Base-by-base conservation (phyloP, 2,329 filamentous ascomycete genomes). In the Elsinoe arachidis region DNA sequence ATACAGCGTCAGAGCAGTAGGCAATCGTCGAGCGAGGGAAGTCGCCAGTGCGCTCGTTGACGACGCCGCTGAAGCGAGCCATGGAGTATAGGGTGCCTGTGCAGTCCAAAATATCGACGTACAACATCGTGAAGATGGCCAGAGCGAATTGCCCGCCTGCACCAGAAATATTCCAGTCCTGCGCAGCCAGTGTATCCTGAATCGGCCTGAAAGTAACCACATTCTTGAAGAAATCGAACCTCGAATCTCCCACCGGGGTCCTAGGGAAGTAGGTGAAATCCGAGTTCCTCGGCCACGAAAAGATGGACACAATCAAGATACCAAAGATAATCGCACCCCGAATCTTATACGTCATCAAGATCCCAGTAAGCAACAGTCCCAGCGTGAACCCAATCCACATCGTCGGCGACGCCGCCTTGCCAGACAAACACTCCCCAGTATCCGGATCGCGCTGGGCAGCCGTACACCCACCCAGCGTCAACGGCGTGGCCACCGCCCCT, bases 351-450 rank as follows among this genome's bases (percentile, higher is more conserved):
- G 91, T 81, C 84, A 92, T 87, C 56, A 95, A 75, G 62, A 93
- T 74, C 33, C 85, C 85, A 1, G 89, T 95, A 51, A 95, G 73
- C 61, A 95, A 79, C 60, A 89, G 88, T 43, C 89, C 88, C 63
- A 86, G 88, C 76, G 95, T 93, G 64, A 95, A 90, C 37, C 89
- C 90, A 54, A 95, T 79, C 90, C 90, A 95, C 81, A 95, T 82
- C 21, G 85, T 83, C 1, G 89, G 87, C 66, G 80, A 88, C 60
- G 88, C 83, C 88, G 95, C 92, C 78, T 90, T 90, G 56, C 80
- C 76, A 17, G 76, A 74, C 0, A 81, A 80, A 68, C 88, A 93
- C 5, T 81, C 65, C 9, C 85, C 86, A 19, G 72, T 73, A 57
- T 63, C 65, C 14, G 63, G 56, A 63, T 71, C 61, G 34, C 84